Conservation (phyloP, 2,329 filamentous ascomycete species). For the Aspergillus costaricaensis region DNA sequence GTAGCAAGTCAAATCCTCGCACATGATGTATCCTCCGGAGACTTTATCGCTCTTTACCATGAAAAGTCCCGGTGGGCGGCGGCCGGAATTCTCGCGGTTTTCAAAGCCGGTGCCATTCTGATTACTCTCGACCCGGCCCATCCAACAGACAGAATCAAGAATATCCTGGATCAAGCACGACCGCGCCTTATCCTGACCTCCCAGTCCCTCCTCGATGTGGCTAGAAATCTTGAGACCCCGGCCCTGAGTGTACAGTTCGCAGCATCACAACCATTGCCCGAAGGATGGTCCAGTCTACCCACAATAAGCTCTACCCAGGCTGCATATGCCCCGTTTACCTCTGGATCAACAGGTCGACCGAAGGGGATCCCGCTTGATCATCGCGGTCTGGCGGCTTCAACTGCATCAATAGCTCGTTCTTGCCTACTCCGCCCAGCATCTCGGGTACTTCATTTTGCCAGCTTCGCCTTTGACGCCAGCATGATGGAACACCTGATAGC, state of each 20-base stretch:
- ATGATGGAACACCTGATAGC: conserved; percentile 13
- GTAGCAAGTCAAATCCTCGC: background rate
- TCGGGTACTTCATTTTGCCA: background rate
- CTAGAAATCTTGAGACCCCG: background rate
- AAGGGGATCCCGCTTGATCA: background rate
- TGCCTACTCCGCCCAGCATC: background rate
- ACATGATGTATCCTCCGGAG: background rate
- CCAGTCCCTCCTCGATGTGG: background rate
- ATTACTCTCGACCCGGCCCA: background rate
- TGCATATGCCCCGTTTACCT: background rate
- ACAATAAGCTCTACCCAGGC: background rate
- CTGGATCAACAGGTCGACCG: background rate
- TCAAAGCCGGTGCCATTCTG: background rate
- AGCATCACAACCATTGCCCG: background rate
- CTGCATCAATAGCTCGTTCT: no score
- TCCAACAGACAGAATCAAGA: background rate
- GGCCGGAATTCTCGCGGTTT: background rate
- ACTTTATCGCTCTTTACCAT: background rate
- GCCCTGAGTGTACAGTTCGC: background rate
- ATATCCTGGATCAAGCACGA: background rate
- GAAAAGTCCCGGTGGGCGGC: background rate
- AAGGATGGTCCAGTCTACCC: background rate
- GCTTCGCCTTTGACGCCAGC: conserved; percentile 6
- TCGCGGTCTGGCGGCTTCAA: background rate
- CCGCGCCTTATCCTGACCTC: background rate